Percentiles rank a stretch among this genome's conserved stretches.
phyloP scores from a whole-genome alignment of 345 rosid species.

The Eucalyptus erythrocorys region DNA sequence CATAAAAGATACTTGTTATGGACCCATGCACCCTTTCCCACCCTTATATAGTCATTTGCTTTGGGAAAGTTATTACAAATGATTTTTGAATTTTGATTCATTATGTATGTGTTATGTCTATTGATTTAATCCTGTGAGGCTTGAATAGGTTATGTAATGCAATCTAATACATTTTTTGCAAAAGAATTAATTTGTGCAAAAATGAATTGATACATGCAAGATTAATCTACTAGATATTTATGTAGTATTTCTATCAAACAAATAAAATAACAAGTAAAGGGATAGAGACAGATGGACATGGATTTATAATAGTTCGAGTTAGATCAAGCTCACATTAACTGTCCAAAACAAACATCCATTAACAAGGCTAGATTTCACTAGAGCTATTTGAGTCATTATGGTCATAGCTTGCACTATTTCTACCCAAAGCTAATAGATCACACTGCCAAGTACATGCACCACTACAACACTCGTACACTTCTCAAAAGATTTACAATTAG shows the following conservation, averaged over 20 bases:
- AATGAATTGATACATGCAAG: too few relatives aligned
- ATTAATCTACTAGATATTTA: too few relatives aligned
- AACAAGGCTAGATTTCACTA: background rate
- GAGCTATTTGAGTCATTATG: fast-evolving
- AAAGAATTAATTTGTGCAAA: too few relatives aligned
- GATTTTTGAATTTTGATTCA: background rate
- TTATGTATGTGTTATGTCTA: background rate
- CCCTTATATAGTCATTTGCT: background rate
- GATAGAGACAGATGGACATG: background rate
- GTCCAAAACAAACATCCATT: too few relatives aligned
- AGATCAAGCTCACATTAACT: fast-evolving
- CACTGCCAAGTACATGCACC: background rate
- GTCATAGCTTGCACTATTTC: background rate
- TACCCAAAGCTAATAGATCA: background rate
- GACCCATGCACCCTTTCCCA: background rate
- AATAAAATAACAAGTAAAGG: background rate
- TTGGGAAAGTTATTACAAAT: fast-evolving
- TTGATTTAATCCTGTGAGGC: fast-evolving
- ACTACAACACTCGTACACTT: background rate
- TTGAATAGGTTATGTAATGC: too few relatives aligned
- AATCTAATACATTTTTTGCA: too few relatives aligned
- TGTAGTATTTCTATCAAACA: background rate
- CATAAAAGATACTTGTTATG: background rate
- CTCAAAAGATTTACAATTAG: background rate
- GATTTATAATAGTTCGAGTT: background rate